phyloP scores from a whole-genome alignment of 140 eudicot genomes.

The Senecio squalidus region DNA sequence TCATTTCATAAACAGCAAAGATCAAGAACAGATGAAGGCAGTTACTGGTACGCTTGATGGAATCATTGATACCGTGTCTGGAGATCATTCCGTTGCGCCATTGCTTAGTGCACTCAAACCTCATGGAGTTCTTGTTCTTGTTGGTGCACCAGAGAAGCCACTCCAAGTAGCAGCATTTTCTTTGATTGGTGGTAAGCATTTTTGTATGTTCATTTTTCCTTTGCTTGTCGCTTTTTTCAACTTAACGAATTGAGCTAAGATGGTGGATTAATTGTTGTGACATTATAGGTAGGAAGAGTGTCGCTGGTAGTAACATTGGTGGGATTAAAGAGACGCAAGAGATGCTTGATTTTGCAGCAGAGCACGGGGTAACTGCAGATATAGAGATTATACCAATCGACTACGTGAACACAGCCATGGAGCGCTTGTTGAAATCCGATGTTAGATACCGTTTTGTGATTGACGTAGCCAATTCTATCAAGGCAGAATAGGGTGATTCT shows the following conservation, averaged over 20 bases:
- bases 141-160: constrained; percentile 44
- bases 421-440: constrained; percentile 31
- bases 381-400: constrained; percentile 31
- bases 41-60: constrained; percentile 44
- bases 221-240: not conserved
- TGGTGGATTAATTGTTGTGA: not conserved
- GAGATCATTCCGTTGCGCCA: constrained; percentile 29
- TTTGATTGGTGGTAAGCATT: constrained; percentile 25
- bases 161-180: constrained; percentile 37
- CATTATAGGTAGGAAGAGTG: constrained; percentile 35
- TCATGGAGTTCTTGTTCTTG: constrained; percentile 46
- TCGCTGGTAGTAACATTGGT: constrained; percentile 45
- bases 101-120: constrained; percentile 30
- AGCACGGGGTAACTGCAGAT: constrained; percentile 32
- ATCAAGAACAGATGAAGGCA: constrained; percentile 23
- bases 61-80: constrained; percentile 50
- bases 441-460: constrained; percentile 40
- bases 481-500: constrained; percentile 7
- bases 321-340: constrained; percentile 51
- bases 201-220: not conserved
- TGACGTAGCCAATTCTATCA: constrained; percentile 35
- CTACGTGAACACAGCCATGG: constrained; percentile 47
- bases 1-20: not conserved
- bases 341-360: constrained; percentile 40
- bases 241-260: not conserved